phyloP scores from a whole-genome alignment of 139 green algal genomes.

The Micromonas pusilla region DNA sequence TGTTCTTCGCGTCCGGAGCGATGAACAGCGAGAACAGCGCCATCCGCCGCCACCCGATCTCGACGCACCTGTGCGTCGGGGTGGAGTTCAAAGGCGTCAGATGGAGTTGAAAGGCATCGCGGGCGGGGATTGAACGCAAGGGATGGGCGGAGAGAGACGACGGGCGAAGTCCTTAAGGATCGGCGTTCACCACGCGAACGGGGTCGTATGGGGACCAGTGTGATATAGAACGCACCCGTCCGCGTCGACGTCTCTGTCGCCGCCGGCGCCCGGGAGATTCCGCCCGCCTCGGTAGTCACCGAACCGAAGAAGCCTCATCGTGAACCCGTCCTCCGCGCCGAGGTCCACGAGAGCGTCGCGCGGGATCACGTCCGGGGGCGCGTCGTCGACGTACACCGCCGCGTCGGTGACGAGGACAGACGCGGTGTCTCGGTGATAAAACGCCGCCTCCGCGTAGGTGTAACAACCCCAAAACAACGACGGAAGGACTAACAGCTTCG shows the following conservation, averaged over 20 bases:
- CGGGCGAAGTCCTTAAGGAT: too few relatives aligned
- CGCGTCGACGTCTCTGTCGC: constrained; percentile 5
- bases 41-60: constrained; percentile 33
- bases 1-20: constrained; percentile 19
- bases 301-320: background rate
- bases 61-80: background rate
- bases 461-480: constrained; percentile 12
- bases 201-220: too few relatives aligned
- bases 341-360: constrained; percentile 21
- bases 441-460: constrained; percentile 41
- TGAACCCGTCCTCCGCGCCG: background rate
- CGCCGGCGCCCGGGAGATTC: constrained; percentile 8
- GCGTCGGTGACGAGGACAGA: constrained; percentile 48
- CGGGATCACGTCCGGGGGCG: background rate
- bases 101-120: too few relatives aligned
- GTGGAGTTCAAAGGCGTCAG: too few relatives aligned
- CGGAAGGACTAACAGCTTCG: background rate
- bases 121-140: too few relatives aligned
- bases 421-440: constrained; percentile 43
- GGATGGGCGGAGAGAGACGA: too few relatives aligned
- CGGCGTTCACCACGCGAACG: too few relatives aligned
- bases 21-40: constrained; percentile 37
- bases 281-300: constrained; percentile 12
- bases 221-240: constrained; percentile 6
- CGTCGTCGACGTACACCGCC: constrained; percentile 38